Base-by-base conservation (phyloP, 2,329 filamentous ascomycete species). In the Paracoccidioides brasiliensis region DNA sequence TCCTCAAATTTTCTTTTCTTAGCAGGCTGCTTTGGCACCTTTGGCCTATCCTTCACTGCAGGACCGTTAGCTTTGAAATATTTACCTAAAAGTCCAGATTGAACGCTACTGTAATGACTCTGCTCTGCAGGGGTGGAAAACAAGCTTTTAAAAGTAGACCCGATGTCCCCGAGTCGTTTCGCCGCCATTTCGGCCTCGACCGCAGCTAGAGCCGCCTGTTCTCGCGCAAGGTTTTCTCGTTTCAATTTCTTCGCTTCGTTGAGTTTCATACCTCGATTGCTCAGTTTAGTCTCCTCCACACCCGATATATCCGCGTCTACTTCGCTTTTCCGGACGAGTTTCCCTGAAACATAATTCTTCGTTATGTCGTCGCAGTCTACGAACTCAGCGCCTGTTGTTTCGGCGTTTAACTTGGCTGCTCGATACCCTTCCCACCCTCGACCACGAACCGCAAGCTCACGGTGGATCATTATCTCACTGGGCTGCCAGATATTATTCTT, bases 401-500 rank as follows among this genome's bases (percentile, higher is more conserved):
- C 72, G 2, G 79, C 78, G 50, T 74, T 67, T 28, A 70, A 72
- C 66, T 78, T 79, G 28, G 78, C 76, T 44, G 69, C 69, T 28
- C 69, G 67, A 59, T 76, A 77, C 22, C 73, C 73, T 46, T 77
- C 74, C 71, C 73, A 76, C 3, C 75, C 76, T 54, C 82, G 78
- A 41, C 79, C 79, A 45, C 79, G 75, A 51, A 77, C 73, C 48
- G 80, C 77, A n/a, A 85, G 73, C 67, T 84, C 80, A 37, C 81
- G 78, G 56, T 80, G 75, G 49, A 84, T 81, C 82, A 85, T 85
- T 9, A 82, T 80, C 58, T 81, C 79, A 60, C 80, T 84, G 0
- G 82, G 82, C 46, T 80, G 78, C 82, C 82, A 85, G n/a, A 82
- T 77, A 5, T 81, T 80, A 59, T 85, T 85, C 72, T 85, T 85